Percentiles rank a stretch among this genome's conserved stretches.
Evolutionary conservation across 495 filamentous ascomycete genomes (phyloP).

Genomic region (Penicillium angulare): DNA sequence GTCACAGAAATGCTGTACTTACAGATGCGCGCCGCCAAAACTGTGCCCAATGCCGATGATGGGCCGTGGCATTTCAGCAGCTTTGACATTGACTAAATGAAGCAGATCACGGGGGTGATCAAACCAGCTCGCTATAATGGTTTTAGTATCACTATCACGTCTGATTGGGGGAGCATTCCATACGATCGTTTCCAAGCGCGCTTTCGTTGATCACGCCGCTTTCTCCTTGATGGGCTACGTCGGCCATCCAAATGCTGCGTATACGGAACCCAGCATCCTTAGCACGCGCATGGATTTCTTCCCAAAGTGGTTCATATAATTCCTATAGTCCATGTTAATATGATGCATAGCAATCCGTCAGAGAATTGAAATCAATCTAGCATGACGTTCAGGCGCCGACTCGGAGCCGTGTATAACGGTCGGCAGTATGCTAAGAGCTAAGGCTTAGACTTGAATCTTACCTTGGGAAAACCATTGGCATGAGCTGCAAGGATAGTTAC

Average conservation of each 20-base stretch:
- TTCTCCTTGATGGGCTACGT: constrained; percentile 74
- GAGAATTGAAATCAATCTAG: too few relatives aligned
- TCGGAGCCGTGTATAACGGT: not conserved
- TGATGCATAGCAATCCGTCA: not conserved
- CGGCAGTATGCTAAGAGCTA: not conserved
- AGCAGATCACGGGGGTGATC: constrained; percentile 87
- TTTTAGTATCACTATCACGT: constrained; percentile 1
- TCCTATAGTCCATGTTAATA: constrained; percentile 48
- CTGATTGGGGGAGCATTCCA: constrained; percentile 12
- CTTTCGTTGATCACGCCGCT: constrained; percentile 74
- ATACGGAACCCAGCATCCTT: constrained; percentile 62
- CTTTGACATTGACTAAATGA: constrained; percentile 83
- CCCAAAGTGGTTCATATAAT: constrained; percentile 87
- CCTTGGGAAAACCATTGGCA: constrained; percentile 90
- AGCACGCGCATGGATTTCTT: constrained; percentile 60
- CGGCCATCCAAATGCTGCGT: constrained; percentile 82
- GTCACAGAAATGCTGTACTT: constrained; percentile 13
- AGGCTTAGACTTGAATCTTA: constrained; percentile 19
- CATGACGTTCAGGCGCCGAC: too few relatives aligned
- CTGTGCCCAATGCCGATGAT: constrained; percentile 90
- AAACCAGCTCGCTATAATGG: constrained; percentile 66
- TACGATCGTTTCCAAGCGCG: constrained; percentile 76
- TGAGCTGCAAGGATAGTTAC: constrained; percentile 81
- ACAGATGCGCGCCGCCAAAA: constrained; percentile 73
- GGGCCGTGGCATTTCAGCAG: constrained; percentile 78